Evolutionary conservation across 208 protist species (phyloP), one percentile per base, ranked within the genome.

Genomic region (Leishmania guyanensis): DNA sequence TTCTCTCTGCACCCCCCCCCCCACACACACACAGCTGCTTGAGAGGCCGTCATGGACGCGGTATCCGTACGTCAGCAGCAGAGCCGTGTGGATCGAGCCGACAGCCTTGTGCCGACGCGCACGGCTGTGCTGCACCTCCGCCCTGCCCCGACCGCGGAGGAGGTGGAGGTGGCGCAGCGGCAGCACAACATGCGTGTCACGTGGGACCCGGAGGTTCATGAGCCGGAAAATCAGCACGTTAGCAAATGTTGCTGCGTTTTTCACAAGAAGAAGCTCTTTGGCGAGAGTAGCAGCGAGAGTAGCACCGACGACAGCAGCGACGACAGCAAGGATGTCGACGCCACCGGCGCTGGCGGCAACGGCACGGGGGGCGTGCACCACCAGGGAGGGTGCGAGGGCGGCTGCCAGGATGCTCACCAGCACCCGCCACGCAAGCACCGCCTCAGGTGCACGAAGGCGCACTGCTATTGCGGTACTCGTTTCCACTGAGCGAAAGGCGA

Each of bases 171-270:
- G 75, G 81, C 76, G 10, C 72, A 86, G 74, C 75, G 72, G 20
- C 83, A 80, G 54, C 76, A 66, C 22, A 33, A 53, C 51, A 53
- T 81, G 58, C 89, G 84, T 53, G 87, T 97, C n/a, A 87, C 92
- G 43, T 97, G 93, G 93, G 88, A 91, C 16, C 75, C 71, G 2
- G 72, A 58, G 3, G 84, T 97, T 54, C 75, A 69, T 17, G 91
- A 97, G n/a, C 75, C 91, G 51, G 53, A 72, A 5, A 89, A 93
- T 58, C 94, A 97, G 80, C 88, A 82, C n/a, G 90, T 95, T 3
- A 94, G 91, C 79, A 98, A 97, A 83, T 91, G 92, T 82, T 98
- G 95, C 83, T 96, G 93, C 69, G 80, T 96, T 3, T 98, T 98
- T 75, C 93, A 98, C 81, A 96, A 94, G 82, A 98, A 95, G 81